Conservation (phyloP, 768 basidiomycete species). For the Suillus paluster region DNA sequence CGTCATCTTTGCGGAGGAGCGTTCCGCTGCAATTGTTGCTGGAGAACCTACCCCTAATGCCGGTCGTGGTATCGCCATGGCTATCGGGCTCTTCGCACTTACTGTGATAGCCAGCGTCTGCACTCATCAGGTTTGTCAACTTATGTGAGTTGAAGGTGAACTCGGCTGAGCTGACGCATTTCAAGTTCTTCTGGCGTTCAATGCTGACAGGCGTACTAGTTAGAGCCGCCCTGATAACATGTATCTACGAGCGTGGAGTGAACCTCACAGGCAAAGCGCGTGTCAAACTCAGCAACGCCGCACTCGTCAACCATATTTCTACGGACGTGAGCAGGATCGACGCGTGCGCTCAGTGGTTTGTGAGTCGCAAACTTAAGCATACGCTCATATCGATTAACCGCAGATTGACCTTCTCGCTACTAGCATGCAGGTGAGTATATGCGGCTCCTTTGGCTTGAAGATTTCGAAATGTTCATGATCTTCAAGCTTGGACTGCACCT, state of each 20-base stretch:
- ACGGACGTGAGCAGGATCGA: conserved; percentile 71
- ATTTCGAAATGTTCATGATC: conserved; percentile 1
- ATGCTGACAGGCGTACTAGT: conserved; percentile 69
- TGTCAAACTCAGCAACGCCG: conserved; percentile 63
- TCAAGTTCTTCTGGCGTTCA: conserved; percentile 72
- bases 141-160: background rate
- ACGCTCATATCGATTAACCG: background rate
- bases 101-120: conserved; percentile 59
- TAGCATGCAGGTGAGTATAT: conserved; percentile 45
- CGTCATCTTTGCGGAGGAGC: conserved; percentile 61
- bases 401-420: background rate
- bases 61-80: conserved; percentile 63
- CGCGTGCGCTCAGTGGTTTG: conserved; percentile 73
- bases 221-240: conserved; percentile 67
- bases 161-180: background rate
- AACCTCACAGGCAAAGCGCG: conserved; percentile 68
- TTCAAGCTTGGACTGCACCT: conserved; percentile 66
- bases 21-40: conserved; percentile 42
- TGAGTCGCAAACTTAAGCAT: conserved; percentile 37
- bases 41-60: conserved; percentile 43
- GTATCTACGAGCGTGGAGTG: conserved; percentile 74
- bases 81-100: conserved; percentile 53
- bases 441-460: background rate
- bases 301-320: conserved; percentile 62
- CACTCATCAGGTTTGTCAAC: conserved; percentile 58